Evolutionary conservation across 2,329 filamentous ascomycete species (phyloP).

Genomic region (Phialophora tarda): DNA sequence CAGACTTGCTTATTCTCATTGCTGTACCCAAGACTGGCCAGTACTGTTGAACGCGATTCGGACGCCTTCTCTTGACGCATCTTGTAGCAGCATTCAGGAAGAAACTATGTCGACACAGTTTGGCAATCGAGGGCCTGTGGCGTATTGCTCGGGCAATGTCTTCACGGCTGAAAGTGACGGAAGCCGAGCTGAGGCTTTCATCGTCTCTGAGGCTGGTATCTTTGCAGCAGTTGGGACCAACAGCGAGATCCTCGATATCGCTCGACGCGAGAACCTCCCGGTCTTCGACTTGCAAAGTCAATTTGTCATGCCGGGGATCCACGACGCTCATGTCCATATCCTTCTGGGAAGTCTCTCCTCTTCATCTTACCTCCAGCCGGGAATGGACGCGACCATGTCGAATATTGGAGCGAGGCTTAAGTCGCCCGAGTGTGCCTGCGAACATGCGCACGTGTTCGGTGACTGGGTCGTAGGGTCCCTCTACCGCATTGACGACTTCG

Average conservation of each 20-base stretch:
- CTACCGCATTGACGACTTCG: conserved; percentile 38
- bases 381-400: conserved; percentile 12
- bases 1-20: neutral
- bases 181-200: conserved; percentile 22
- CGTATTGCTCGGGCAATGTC: conserved; percentile 21
- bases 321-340: conserved; percentile 27
- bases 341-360: conserved; percentile 12
- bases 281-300: conserved; percentile 11
- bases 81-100: neutral
- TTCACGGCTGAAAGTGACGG: conserved; percentile 13
- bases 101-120: neutral
- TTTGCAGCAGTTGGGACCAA: conserved; percentile 21
- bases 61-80: neutral
- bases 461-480: conserved; percentile 41
- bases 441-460: conserved; percentile 25
- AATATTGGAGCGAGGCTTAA: conserved; percentile 23
- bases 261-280: conserved; percentile 13
- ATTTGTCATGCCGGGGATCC: conserved; percentile 29
- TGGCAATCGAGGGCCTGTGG: conserved; percentile 1
- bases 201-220: conserved; percentile 16
- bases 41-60: neutral
- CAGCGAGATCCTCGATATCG: conserved; percentile 18
- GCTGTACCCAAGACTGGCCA: neutral
- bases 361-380: conserved; percentile 12
- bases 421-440: conserved; percentile 17